Base-by-base conservation (phyloP, 2,329 filamentous ascomycete genomes). In the Ampelomyces quisqualis region DNA sequence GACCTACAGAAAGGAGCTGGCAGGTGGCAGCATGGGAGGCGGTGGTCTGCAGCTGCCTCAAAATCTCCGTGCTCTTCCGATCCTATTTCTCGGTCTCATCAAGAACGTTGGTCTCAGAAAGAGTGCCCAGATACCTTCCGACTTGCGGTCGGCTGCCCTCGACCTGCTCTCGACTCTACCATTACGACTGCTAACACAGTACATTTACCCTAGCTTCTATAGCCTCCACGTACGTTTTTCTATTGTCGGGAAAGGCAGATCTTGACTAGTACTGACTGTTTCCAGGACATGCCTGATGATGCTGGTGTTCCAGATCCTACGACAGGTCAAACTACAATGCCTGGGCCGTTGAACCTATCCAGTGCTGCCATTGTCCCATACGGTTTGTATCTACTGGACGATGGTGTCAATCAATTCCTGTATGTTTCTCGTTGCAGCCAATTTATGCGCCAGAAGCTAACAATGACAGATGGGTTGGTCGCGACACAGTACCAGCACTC, bases 1-100 rank as follows among this genome's bases (percentile, higher is more conserved):
- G 67, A 97, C 91, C 0, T 98, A 96, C 75, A 87, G 90, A 72
- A 97, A 97, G 74, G 93, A 98, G 69, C 79, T 98, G 44, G 91
- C 88, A 11, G 91, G 91, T 52, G 91, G 91, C 51, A 96, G 91
- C 71, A 93, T 96, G 81, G 90, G 91, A 36, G 90, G 83, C 19
- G 84, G 90, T 38, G 90, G 91, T 32, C 77, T 98, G 13, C 93
- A 96, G 65, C 93, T 97, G 76, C 90, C 93, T 14, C 85, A 88
- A 45, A 98, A 98, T 69, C 75, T 98, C 43, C 84, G 91, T 41
- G 90, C 84, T 22, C 77, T 98, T 18, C 90, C 93, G 1, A 81
- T 94, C 40, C 76, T 98, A 29, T 97, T 98, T 78, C 76, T 98
- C 24, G 90, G 90, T 7, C 72, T 98, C 60, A 96, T 94, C 71